phyloP scores from a whole-genome alignment of 163 green algal genomes.

The Volvox carteri region DNA sequence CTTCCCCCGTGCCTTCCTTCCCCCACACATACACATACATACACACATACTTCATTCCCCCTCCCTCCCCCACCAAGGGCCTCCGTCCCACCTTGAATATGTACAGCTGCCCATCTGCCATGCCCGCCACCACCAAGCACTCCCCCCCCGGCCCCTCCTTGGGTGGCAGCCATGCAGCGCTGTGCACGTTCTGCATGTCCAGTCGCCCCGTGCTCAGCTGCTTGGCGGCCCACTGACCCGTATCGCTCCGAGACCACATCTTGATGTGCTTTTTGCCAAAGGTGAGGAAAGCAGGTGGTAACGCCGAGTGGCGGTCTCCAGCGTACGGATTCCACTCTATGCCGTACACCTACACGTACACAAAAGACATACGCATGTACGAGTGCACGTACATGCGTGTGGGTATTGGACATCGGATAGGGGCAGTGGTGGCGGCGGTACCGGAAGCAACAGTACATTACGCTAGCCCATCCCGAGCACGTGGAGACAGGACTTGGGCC shows the following conservation, averaged over 20 bases:
- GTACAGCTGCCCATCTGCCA: constrained; percentile 73
- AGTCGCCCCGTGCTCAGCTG: constrained; percentile 62
- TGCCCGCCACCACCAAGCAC: constrained; percentile 68
- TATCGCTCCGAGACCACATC: constrained; percentile 48
- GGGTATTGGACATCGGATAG: too few species aligned
- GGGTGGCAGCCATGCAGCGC: constrained; percentile 65
- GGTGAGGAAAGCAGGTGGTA: constrained; percentile 65
- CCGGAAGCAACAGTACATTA: too few species aligned
- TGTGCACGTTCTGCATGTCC: constrained; percentile 65
- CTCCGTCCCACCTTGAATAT: constrained; percentile 79
- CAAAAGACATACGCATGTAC: neutral
- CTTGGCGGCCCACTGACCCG: constrained; percentile 58
- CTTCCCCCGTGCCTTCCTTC: too few species aligned
- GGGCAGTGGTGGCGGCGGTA: too few species aligned
- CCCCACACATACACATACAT: too few species aligned
- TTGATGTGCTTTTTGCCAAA: constrained; percentile 84
- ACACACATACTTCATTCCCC: too few species aligned
- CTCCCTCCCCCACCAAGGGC: too few species aligned
- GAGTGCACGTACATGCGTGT: too few species aligned
- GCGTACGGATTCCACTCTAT: constrained; percentile 75
- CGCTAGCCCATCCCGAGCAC: too few species aligned
- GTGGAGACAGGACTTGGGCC: too few species aligned
- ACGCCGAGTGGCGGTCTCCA: constrained; percentile 40
- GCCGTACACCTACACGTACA: constrained; percentile 72
- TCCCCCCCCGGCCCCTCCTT: constrained; percentile 39